A percentile compares a stretch with the other conserved stretches of the same genome.
These are phyloP conservation scores for Trametes sanguinea DNA, from an alignment of 768 basidiomycete genomes.

Conservation along the genomic window DNA sequence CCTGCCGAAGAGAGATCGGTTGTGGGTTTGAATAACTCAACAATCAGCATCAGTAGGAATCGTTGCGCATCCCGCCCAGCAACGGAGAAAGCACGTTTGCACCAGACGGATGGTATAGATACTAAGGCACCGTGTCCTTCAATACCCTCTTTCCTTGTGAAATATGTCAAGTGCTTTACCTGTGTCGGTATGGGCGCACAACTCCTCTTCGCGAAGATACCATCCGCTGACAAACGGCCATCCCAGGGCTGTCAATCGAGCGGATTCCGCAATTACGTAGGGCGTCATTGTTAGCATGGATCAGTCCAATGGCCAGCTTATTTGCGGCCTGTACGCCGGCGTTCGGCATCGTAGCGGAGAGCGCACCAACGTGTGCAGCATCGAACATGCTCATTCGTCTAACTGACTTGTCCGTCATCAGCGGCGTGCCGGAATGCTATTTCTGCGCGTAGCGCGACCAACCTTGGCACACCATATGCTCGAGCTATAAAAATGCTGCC, in stretches of 20 bases:
- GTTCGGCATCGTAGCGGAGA: conserved; percentile 1
- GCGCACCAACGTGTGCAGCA: conserved; percentile 8
- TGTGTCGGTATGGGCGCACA: no score
- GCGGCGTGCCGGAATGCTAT: neutral
- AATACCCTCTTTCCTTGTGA: no score
- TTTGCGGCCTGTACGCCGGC: neutral
- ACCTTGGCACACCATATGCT: neutral
- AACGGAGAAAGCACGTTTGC: no score
- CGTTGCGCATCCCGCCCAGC: no score
- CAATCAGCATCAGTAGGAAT: no score
- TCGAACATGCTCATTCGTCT: neutral
- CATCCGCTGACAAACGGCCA: neutral
- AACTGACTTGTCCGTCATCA: no score
- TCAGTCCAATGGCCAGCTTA: neutral
- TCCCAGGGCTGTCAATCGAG: neutral
- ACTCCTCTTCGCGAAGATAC: neutral
- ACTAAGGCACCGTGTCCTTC: no score
- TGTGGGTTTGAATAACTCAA: no score
- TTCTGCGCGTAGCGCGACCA: neutral
- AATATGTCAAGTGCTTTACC: no score
- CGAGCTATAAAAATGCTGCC: neutral
- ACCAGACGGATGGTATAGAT: no score
- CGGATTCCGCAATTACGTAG: neutral
- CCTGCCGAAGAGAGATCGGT: no score
- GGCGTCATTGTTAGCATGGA: neutral